A percentile compares a stretch with the other conserved stretches of the same genome.
Evolutionary conservation across 805 yeast genomes (phyloP).

Genomic region (Brettanomyces anomalus): DNA sequence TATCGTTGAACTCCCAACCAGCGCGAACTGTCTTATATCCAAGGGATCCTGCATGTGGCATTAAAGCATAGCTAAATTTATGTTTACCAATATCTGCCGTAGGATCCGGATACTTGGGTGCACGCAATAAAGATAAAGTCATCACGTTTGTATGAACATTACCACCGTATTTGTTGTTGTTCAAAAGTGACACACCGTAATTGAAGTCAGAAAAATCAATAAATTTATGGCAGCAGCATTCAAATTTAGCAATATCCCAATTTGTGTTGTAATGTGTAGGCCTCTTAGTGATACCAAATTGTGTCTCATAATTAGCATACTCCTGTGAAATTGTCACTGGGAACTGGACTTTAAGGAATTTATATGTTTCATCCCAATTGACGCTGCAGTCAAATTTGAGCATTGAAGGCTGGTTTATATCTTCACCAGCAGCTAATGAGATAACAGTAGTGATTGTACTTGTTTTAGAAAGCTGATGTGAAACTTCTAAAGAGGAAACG

Average conservation of each 20-base stretch:
- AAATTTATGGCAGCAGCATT: constrained; percentile 89
- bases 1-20: constrained; percentile 74
- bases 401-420: constrained; percentile 22
- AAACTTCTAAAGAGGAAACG: constrained; percentile 54
- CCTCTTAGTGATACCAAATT: constrained; percentile 82
- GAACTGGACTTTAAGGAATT: constrained; percentile 89
- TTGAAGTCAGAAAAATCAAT: constrained; percentile 82
- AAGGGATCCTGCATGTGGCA: constrained; percentile 72
- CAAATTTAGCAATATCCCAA: constrained; percentile 97
- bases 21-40: constrained; percentile 56
- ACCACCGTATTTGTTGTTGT: constrained; percentile 86
- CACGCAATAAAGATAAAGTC: constrained; percentile 76
- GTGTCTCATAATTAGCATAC: constrained; percentile 83
- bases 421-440: constrained; percentile 46
- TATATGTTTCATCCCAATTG: constrained; percentile 81
- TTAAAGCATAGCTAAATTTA: constrained; percentile 69
- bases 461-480: constrained; percentile 45
- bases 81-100: constrained; percentile 92
- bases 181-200: constrained; percentile 81
- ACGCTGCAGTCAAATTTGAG: constrained; percentile 52
- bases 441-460: constrained; percentile 61
- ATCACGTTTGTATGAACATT: constrained; percentile 88
- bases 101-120: constrained; percentile 93
- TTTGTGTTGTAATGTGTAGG: constrained; percentile 93
- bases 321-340: constrained; percentile 78